Conservation (phyloP, 73 alveolate species). For the Tetrahymena borealis region DNA sequence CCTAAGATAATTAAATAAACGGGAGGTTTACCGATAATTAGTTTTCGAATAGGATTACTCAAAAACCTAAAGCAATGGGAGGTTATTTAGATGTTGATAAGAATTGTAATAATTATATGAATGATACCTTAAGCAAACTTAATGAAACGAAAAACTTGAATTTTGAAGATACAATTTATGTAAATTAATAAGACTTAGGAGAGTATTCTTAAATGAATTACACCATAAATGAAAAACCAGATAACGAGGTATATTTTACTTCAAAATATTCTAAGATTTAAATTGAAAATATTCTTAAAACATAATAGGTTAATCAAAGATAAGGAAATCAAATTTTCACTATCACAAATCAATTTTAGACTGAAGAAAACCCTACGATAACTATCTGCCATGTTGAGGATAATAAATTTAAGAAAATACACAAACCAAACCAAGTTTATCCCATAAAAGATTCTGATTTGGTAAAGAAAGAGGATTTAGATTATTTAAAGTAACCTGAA, state of each 20-base stretch:
- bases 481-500: not conserved
- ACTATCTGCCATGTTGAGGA: not conserved
- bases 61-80: not conserved
- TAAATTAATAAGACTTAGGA: not conserved
- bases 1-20: not conserved
- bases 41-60: not conserved
- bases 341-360: not conserved
- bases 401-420: not conserved
- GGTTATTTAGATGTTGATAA: not conserved
- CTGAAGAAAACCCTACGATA: not conserved
- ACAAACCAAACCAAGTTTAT: not conserved
- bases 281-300: not conserved
- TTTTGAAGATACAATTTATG: not conserved
- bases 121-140: not conserved
- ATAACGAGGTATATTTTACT: not conserved
- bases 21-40: not conserved
- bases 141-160: not conserved
- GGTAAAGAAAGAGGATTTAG: not conserved
- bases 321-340: not conserved
- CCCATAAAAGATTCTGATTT: not conserved
- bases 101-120: not conserved
- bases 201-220: not conserved
- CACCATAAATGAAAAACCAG: not conserved
- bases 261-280: not conserved
- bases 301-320: not conserved